A percentile compares a stretch with the other conserved stretches of the same genome.
phyloP scores from a whole-genome alignment of 371 early-diverging fungal genomes.

The Rhizomucor miehei region DNA sequence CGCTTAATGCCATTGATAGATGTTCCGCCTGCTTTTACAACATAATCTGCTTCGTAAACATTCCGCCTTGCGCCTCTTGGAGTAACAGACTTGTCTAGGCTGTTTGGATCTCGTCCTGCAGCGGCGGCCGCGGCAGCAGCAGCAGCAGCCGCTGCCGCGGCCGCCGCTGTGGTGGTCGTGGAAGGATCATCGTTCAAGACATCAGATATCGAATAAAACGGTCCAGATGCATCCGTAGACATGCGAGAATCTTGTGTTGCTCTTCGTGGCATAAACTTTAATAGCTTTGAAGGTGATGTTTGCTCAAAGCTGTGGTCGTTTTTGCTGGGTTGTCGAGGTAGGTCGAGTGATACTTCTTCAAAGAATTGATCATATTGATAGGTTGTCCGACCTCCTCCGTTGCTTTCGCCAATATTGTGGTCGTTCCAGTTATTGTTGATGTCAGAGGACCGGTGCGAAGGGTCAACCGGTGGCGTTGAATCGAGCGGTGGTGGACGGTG shows the following conservation, averaged over 20 bases:
- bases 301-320: slow-evolving; percentile 3
- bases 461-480: neutral
- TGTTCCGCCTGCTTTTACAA: slow-evolving; percentile 42
- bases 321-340: slow-evolving; percentile 17
- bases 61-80: slow-evolving; percentile 38
- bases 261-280: slow-evolving; percentile 44
- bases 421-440: slow-evolving; percentile 4
- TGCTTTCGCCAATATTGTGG: neutral
- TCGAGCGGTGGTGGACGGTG: too few species aligned
- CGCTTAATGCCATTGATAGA: slow-evolving; percentile 26
- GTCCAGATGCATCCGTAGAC: slow-evolving; percentile 20
- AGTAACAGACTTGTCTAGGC: slow-evolving; percentile 3
- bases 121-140: slow-evolving; percentile 14
- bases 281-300: slow-evolving; percentile 21
- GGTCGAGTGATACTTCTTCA: slow-evolving; percentile 51
- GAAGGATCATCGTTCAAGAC: slow-evolving; percentile 34
- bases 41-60: slow-evolving; percentile 34
- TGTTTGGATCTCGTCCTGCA: slow-evolving; percentile 7
- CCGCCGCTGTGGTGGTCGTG: slow-evolving; percentile 12
- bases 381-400: slow-evolving; percentile 11
- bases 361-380: slow-evolving; percentile 48
- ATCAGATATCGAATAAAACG: slow-evolving; percentile 50
- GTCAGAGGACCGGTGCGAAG: neutral
- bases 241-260: slow-evolving; percentile 1
- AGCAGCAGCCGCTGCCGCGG: slow-evolving; percentile 16